Conservation (phyloP, 805 yeast species). For the Saccharomyces mikatae region DNA sequence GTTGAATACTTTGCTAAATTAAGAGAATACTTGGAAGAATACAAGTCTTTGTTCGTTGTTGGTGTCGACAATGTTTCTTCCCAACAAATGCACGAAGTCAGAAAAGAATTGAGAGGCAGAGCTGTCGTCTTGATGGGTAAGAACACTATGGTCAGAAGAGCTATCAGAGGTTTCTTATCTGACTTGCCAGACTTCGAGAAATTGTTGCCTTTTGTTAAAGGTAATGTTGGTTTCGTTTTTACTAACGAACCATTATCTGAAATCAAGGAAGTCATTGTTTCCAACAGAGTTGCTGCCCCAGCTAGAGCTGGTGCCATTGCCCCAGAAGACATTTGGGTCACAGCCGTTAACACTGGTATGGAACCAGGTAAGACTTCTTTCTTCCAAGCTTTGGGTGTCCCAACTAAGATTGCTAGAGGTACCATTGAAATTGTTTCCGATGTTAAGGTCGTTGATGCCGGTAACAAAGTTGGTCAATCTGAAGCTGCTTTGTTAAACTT, state of each 20-base stretch:
- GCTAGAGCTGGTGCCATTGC: conserved; percentile 99
- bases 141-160: conserved; percentile 99
- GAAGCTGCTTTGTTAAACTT: conserved; percentile 98
- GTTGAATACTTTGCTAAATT: conserved; percentile 90
- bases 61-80: conserved; percentile 99
- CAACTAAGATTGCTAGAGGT: conserved; percentile 99
- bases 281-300: conserved; percentile 99
- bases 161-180: conserved; percentile 88
- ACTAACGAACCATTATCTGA: conserved; percentile 91
- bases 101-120: conserved; percentile 90
- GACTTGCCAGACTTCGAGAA: conserved; percentile 96
- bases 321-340: conserved; percentile 94
- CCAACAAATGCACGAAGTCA: conserved; percentile 99
- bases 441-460: conserved; percentile 86
- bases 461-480: conserved; percentile 92
- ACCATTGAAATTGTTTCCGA: conserved; percentile 98
- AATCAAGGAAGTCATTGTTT: conserved; percentile 78
- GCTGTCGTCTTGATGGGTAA: conserved; percentile 99
- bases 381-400: conserved; percentile 99
- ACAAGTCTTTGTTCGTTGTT: conserved; percentile 96
- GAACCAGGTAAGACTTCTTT: conserved; percentile 99
- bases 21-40: conserved; percentile 90
- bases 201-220: conserved; percentile 88
- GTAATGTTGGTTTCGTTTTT: conserved; percentile 99
- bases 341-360: conserved; percentile 99